Evolutionary conservation across 176 grass and related monocot species (phyloP), one percentile per base, ranked within the genome.

Genomic region (Aegilops umbellulata): DNA sequence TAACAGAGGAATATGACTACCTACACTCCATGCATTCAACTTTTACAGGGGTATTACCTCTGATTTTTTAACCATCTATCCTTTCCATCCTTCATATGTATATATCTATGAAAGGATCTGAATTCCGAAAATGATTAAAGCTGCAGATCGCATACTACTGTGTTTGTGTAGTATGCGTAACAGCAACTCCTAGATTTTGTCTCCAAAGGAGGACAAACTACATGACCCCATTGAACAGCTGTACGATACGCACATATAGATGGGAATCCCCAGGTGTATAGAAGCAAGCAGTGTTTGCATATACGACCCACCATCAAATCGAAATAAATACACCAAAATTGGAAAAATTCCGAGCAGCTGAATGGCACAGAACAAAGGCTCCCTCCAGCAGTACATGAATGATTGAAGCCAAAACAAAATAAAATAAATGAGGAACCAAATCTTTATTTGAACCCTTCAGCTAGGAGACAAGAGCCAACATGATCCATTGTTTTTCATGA

Each of bases 141-240:
- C 10, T 65, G 85, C 69, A 74, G 36, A 65, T 30, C 30, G 39
- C 64, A 87, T 74, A 60, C 77, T 80, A 81, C 53, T 74, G 67
- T 67, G 26, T 64, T 49, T 76, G 61, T 51, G 38, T 71, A 80
- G 25, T 63, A 62, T 35, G 77, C 41, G 77, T 34, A 86, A 62
- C 85, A 86, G 66, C 22, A 69, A 80, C 60, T 74, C 78, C 38
- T 75, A 10, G 86, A 82, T 87, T 76, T 60, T 82, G 79, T 87
- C 31, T 77, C 65, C 32, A 77, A 49, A 76, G 8, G 76, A 17
- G 46, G 68, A 82, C 79, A 76, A 20, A 68, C 31, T 39, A 65
- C 60, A 42, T 19, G 70, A 66, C 19, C 42, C 61, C 47, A 58
- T 19, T 60, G 24, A 87, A 82, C 44, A 76, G 70, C 34, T 57